Conservation (phyloP, 2,329 filamentous ascomycete genomes). For the Ophiostoma piceae region DNA sequence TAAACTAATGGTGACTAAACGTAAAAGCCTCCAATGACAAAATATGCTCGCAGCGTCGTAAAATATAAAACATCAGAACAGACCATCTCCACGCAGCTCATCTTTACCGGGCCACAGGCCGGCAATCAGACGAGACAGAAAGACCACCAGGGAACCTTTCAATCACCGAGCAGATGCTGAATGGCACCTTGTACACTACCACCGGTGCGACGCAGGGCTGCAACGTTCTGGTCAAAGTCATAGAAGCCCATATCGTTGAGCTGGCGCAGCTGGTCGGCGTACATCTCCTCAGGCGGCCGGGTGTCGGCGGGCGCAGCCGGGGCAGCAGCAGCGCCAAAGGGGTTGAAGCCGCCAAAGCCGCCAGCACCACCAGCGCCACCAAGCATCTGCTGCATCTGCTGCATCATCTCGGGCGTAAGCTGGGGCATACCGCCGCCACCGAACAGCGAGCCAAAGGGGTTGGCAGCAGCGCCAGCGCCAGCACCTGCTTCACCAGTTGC, state of each 20-base stretch:
- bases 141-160: neutral
- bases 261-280: conserved; percentile 82
- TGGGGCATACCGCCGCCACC: conserved; percentile 35
- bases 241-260: conserved; percentile 99
- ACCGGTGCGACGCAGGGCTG: conserved; percentile 78
- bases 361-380: conserved; percentile 35
- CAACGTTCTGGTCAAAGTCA: conserved; percentile 90
- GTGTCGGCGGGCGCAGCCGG: conserved; percentile 59
- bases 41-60: conserved; percentile 1
- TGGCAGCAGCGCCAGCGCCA: conserved; percentile 19
- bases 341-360: conserved; percentile 12
- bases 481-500: neutral
- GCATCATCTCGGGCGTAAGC: conserved; percentile 50
- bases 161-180: conserved; percentile 59
- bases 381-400: conserved; percentile 51
- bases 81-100: neutral
- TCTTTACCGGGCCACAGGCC: neutral
- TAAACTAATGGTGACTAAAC: neutral
- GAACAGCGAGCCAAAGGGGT: conserved; percentile 44
- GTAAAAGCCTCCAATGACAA: neutral
- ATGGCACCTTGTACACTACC: conserved; percentile 92
- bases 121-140: neutral
- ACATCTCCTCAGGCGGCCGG: conserved; percentile 87
- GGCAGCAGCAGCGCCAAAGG: conserved; percentile 5
- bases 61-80: conserved; percentile 11